Conservation (phyloP, 768 basidiomycete genomes). For the Mrakia frigida region DNA sequence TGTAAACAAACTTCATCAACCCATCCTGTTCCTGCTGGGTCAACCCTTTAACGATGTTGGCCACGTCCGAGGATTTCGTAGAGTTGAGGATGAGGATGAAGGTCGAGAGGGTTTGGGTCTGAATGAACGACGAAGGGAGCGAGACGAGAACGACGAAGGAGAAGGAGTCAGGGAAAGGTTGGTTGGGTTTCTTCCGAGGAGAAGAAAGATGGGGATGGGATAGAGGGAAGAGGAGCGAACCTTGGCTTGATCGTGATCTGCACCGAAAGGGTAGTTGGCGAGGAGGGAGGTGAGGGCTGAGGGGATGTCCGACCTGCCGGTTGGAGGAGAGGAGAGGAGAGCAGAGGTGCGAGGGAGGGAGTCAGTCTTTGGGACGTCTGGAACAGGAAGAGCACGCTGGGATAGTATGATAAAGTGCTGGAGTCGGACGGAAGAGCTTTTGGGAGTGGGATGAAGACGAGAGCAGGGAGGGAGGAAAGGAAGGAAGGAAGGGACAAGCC, state of each 20-base stretch:
- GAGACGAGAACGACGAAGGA: not conserved
- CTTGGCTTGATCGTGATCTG: slow-evolving; percentile 82
- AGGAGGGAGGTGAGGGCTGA: slow-evolving; percentile 68
- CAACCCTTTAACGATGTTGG: slow-evolving; percentile 64
- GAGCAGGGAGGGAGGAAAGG: not conserved
- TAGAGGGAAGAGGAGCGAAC: slow-evolving; percentile 46
- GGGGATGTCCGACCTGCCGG: slow-evolving; percentile 68
- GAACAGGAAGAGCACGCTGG: not conserved
- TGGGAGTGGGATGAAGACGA: not conserved
- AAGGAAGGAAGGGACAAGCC: no score
- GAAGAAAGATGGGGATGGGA: not conserved
- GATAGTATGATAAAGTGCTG: not conserved
- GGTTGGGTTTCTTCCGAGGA: not conserved
- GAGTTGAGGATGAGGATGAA: slow-evolving; percentile 87
- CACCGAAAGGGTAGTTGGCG: slow-evolving; percentile 81
- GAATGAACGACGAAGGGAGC: not conserved
- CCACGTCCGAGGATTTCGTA: slow-evolving; percentile 82
- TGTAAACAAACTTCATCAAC: slow-evolving; percentile 97
- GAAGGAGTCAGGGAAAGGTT: no score
- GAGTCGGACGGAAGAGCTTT: not conserved
- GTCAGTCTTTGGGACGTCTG: not conserved
- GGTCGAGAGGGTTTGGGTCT: slow-evolving; percentile 74
- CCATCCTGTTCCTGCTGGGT: slow-evolving; percentile 74
- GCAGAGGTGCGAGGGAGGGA: not conserved
- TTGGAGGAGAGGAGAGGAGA: no score